Conservation (phyloP, 345 rosid species). For the Rhizophora mangle region DNA sequence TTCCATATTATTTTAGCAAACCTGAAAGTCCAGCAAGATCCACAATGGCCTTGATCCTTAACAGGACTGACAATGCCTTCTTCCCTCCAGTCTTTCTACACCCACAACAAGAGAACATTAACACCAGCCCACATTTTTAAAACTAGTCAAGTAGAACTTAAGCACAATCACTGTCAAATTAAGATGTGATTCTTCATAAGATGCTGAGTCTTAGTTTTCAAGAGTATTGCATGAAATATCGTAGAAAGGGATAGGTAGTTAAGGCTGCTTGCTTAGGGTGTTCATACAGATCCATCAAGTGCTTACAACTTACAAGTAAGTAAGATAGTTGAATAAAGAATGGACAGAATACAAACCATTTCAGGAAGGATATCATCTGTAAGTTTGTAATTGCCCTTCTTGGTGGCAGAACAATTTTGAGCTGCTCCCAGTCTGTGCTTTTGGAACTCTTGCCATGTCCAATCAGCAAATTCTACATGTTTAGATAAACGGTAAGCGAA, state of each 20-base stretch:
- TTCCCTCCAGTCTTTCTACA: slow-evolving; percentile 93
- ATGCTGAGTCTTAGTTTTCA: too few species aligned
- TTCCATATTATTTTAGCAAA: slow-evolving; percentile 14
- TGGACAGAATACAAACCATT: slow-evolving; percentile 27
- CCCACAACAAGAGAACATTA: background rate
- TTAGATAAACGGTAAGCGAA: background rate
- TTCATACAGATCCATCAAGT: too few species aligned
- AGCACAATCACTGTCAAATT: too few species aligned
- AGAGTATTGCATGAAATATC: too few species aligned
- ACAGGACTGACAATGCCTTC: slow-evolving; percentile 83
- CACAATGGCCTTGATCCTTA: slow-evolving; percentile 88
- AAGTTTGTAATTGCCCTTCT: slow-evolving; percentile 72
- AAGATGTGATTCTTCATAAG: too few species aligned
- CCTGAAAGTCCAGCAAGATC: slow-evolving; percentile 99
- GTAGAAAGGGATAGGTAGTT: too few species aligned
- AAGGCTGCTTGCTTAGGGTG: too few species aligned
- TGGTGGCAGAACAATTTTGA: slow-evolving; percentile 95
- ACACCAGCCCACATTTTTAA: background rate
- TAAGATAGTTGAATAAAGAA: too few species aligned
- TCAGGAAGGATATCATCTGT: slow-evolving; percentile 55
- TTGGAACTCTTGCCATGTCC: slow-evolving; percentile 91
- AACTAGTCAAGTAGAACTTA: background rate
- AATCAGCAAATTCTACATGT: slow-evolving; percentile 76
- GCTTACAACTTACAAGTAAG: too few species aligned
- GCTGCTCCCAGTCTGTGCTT: slow-evolving; percentile 84